Evolutionary conservation across 2,329 filamentous ascomycete genomes (phyloP), one percentile per base, ranked within the genome.

Genomic region (Fragosphaeria purpurea): DNA sequence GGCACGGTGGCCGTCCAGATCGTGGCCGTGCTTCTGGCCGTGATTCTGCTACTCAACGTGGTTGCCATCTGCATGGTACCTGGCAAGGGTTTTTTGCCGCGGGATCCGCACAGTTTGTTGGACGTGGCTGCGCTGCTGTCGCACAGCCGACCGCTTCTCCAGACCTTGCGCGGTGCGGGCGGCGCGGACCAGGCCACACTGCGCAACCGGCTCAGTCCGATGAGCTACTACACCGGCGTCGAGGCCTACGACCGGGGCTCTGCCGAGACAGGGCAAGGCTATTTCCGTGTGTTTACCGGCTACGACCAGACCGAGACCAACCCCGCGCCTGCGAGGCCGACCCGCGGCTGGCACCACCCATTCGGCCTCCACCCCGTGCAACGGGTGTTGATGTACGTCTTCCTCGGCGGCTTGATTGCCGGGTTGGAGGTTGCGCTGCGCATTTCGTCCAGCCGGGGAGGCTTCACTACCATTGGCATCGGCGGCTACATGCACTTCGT

Each of bases 111-210:
- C 12, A 64, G 63, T 3, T 59, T 69, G 8, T 59, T 67, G 41
- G 63, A 63, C 45, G 57, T 62, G 52, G 67, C 67, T 0, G 59
- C 66, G 2, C 58, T 70, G 10, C 55, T 69, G 3, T 60, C 64
- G 3, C 65, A 69, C 37, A 69, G 67, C 45, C 61, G 61, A 4
- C 53, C 60, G 6, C 57, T 70, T 1, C 59, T 69, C 1, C 63
- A 67, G 44, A 60, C 59, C 1, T 60, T 69, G 1, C 60, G 59
- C 7, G 66, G 65, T 2, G 59, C 64, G 10, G 66, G 67, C 5
- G 64, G 63, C 8, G 65, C 60, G 11, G 59, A 63, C 40, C 53
- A 54, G 7, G 53, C 55, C 3, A 59, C 57, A 1, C 52, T 70
- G 1, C 55, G 56, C 4, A 54, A 60, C 32, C 59, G 60, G 10